Base-by-base conservation (phyloP, 768 basidiomycete species). In the Lactarius hengduanensis region DNA sequence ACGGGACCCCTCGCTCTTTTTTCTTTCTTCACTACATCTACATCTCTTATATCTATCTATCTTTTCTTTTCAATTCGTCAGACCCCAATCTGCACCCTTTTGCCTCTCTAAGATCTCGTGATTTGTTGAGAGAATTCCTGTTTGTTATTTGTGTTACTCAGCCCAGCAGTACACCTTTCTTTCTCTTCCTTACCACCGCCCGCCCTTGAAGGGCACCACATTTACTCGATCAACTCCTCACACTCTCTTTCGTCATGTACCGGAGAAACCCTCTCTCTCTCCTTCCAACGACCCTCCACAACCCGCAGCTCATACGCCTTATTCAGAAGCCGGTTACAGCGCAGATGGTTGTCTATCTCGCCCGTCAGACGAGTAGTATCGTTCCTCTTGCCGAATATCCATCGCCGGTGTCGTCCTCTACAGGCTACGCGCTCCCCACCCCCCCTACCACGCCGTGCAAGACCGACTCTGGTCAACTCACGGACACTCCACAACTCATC, bases 281-380 rank as follows among this genome's bases (percentile, higher is more conserved):
- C 72, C 75, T 94, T 61, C 90, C 90, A 68, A 79, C 84, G 63
- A 82, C 83, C 67, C 76, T 82, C 71, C 96, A 98, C 81, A 87
- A 93, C 78, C 89, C 89, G 28, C 85, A 84, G 67, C 84, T 98
- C 69, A 80, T 96, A 67, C 82, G 85, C 71, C 88, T 98, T 71
- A 82, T 98, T 79, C 80, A 84, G 70, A 85, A 83, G 72, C 86
- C 84, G 34, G 92, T 98, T 57, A 86, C 92, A 6, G 79, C 82
- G 74, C 91, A 94, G 65, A 95, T 98, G 90, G 85, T 98, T 75
- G 75, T 85, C 65, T 88, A 92, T 78, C 85, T 98, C 72, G 92
- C 94, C 60, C 84, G 86, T 74, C 86, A 88, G 80, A 84, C 90
- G 54, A 84, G 84, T 70, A 85, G 83, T 67, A 89, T 92, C 68